A percentile compares a stretch with the other conserved stretches of the same genome.
phyloP scores from a whole-genome alignment of 306 rosid species.

The Rubus idaeus region DNA sequence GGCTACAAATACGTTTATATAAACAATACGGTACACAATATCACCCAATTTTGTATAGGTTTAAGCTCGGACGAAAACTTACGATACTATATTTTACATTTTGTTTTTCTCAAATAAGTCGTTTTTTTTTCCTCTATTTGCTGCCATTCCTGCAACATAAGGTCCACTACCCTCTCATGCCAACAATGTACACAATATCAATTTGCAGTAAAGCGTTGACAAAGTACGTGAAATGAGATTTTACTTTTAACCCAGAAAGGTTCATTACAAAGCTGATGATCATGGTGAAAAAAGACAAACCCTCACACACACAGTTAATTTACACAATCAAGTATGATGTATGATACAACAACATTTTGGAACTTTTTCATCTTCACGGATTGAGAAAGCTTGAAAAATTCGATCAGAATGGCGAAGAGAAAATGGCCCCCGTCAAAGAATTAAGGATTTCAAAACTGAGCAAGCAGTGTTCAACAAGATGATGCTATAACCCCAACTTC shows the following conservation, averaged over 20 bases:
- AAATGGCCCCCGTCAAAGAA: slow-evolving; percentile 41
- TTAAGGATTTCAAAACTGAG: slow-evolving; percentile 24
- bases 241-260: slow-evolving; percentile 12
- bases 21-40: no score
- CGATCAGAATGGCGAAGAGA: slow-evolving; percentile 20
- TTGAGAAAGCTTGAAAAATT: slow-evolving; percentile 22
- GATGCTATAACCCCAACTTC: slow-evolving; percentile 64
- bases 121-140: no score
- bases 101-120: no score
- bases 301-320: slow-evolving; percentile 37
- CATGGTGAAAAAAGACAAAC: slow-evolving; percentile 15
- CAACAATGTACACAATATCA: no score
- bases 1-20: no score
- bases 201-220: background rate
- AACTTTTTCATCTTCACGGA: slow-evolving; percentile 24
- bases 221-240: background rate
- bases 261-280: slow-evolving; percentile 38
- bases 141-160: no score
- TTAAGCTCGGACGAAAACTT: no score
- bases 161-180: no score
- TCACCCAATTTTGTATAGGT: background rate
- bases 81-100: no score
- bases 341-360: slow-evolving; percentile 17
- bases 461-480: slow-evolving; percentile 10
- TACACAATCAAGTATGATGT: slow-evolving; percentile 33